Conservation (phyloP, 73 alveolate genomes). For the Tetrahymena borealis region DNA sequence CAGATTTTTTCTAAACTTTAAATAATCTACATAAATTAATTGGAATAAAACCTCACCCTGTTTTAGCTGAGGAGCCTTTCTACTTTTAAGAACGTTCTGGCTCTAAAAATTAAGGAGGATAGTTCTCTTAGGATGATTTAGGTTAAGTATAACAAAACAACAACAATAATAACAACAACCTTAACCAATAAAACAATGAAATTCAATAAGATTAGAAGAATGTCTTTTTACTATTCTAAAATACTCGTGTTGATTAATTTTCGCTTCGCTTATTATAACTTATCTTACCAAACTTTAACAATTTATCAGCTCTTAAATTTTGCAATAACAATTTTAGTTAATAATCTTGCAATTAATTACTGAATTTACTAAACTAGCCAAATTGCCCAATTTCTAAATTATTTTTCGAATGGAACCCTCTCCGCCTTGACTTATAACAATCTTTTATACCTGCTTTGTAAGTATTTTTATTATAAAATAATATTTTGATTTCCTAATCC, state of each 20-base stretch:
- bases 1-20: background rate
- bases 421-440: background rate
- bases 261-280: background rate
- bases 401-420: background rate
- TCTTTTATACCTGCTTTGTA: background rate
- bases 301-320: background rate
- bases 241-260: background rate
- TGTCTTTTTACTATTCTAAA: background rate
- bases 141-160: background rate
- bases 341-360: background rate
- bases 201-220: background rate
- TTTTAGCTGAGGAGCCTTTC: background rate
- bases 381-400: background rate
- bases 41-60: background rate
- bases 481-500: background rate
- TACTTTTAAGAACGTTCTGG: background rate
- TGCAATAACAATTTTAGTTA: background rate
- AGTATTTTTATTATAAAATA: too few species aligned
- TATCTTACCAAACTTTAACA: background rate
- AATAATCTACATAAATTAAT: background rate
- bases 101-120: background rate
- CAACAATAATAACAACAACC: too few species aligned
- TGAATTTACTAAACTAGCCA: background rate
- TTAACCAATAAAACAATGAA: too few species aligned
- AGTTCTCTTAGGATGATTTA: background rate